Evolutionary conservation across 768 basidiomycete species (phyloP), one percentile per base, ranked within the genome.

Genomic region (Piloderma croceum): DNA sequence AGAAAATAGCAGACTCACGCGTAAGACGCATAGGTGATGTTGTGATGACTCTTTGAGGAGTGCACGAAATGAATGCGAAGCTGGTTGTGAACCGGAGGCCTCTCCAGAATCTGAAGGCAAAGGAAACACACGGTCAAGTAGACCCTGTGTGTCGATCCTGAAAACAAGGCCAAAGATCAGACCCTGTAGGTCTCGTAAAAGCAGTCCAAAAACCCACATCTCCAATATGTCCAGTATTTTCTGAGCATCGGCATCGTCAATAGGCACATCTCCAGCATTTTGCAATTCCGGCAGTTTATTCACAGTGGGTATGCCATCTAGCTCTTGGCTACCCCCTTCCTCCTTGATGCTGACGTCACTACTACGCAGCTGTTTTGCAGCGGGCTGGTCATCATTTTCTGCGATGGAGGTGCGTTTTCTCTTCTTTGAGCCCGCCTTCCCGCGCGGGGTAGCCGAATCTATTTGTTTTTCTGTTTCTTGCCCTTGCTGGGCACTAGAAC

Each of bases 51-150:
- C 70, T 43, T 64, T 61, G 36, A 86, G 68, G 6, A 86, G 65
- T 1, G 72, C 54, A 18, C 82, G 77, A 46, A 65, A 64, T 0
- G 63, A 50, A 39, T 48, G 50, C 3, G 61, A 47, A 33, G 58
- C 52, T 7, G 60, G 49, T 23, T 60, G 59, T 33, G 65, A 67
- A 7, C 71, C 65, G 13, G 68, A 61, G 1, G 73, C 64, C n/a
- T 64, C 57, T 27, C 64, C 57, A 31, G 64, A 60, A 47, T 66
- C 58, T 39, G 65, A 56, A 17, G 67, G 65, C 18, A 79, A 64
- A 25, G 80, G 76, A 54, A 84, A 83, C 47, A 85, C 81, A 50
- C 87, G 81, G 68, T 90, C 86, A 7, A 90, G 77, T 4, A 90
- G 67, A 34, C 80, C 83, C 48, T 86, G 85, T 0, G 71, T 71